A percentile compares a stretch with the other conserved stretches of the same genome.
phyloP scores from a whole-genome alignment of 768 basidiomycete species.

The Lactarius trivialis region DNA sequence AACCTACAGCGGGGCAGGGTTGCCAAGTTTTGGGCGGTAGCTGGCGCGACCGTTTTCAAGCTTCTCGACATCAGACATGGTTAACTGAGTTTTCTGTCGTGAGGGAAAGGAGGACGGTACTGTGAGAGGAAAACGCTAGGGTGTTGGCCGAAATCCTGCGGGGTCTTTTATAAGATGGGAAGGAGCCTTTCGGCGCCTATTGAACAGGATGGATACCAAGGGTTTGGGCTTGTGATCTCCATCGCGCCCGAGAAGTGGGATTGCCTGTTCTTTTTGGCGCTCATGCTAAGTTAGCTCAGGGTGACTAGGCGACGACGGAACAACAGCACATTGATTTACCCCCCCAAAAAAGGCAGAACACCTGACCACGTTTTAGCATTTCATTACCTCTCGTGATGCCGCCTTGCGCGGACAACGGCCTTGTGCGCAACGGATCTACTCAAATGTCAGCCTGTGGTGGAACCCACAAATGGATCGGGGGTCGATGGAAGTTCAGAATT shows the following conservation, averaged over 20 bases:
- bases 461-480: neutral
- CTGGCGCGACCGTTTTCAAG: no score
- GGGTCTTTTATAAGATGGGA: neutral
- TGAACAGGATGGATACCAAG: neutral
- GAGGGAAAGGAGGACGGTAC: neutral
- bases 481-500: no score
- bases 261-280: neutral
- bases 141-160: neutral
- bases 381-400: neutral
- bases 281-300: neutral
- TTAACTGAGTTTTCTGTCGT: neutral
- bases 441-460: neutral
- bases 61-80: constrained; percentile 35
- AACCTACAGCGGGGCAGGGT: constrained; percentile 34
- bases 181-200: neutral
- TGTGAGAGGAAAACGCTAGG: neutral
- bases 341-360: neutral
- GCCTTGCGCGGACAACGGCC: neutral
- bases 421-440: neutral
- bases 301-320: neutral
- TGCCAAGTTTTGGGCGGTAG: no score
- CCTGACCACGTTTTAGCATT: neutral
- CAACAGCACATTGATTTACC: neutral
- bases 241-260: neutral
- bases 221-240: neutral